Conservation (phyloP, 2,329 filamentous ascomycete genomes). For the Chlorencoelia australis region DNA sequence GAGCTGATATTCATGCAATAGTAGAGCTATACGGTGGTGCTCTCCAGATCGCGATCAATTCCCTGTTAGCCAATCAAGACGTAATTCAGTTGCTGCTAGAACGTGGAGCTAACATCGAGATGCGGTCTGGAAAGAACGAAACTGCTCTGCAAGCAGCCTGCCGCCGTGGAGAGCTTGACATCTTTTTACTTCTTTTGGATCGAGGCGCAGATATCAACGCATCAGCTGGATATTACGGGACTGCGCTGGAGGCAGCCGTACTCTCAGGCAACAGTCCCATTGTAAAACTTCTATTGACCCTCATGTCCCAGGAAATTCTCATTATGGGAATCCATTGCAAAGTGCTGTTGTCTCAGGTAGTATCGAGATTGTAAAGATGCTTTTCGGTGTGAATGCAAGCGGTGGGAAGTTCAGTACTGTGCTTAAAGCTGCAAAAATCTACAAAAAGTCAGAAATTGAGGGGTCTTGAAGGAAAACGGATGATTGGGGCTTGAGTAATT, state of each 20-base stretch:
- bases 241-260: constrained; percentile 1
- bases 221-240: neutral
- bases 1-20: neutral
- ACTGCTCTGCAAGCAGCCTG: neutral
- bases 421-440: constrained; percentile 8
- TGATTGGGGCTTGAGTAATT: neutral
- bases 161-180: neutral
- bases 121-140: neutral
- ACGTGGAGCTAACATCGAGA: constrained; percentile 3
- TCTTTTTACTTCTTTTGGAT: neutral
- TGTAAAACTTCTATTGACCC: neutral
- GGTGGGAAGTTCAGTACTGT: constrained; percentile 6
- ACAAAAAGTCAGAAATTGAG: neutral
- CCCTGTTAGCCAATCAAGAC: neutral
- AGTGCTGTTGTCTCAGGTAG: neutral
- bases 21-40: neutral
- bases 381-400: constrained; percentile 1
- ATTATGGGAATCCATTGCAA: neutral
- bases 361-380: constrained; percentile 1
- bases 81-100: constrained; percentile 8
- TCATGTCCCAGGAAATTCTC: too few relatives aligned
- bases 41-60: constrained; percentile 3
- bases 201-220: neutral
- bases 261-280: neutral
- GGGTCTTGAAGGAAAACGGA: neutral